These are phyloP conservation scores for Beauveria caledonica DNA, from an alignment of 2,329 filamentous ascomycete genomes.

Conservation along the genomic window DNA sequence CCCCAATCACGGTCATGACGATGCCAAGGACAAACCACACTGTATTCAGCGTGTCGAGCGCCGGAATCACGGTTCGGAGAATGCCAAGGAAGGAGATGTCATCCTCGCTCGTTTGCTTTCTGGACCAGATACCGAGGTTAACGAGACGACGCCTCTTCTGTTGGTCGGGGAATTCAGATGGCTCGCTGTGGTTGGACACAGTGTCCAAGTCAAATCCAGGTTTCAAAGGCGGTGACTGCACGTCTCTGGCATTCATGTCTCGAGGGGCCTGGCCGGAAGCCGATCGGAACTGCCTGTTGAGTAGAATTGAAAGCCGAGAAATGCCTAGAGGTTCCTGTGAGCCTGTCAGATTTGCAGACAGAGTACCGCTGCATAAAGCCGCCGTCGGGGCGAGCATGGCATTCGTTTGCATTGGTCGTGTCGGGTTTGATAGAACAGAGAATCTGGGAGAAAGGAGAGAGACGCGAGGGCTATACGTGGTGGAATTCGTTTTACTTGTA, in stretches of 20 bases:
- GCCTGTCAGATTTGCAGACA: not conserved
- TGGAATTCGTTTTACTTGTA: not conserved
- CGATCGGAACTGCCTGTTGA: not conserved
- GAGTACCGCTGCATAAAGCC: not conserved
- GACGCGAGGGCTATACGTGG: not conserved
- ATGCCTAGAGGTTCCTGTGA: not conserved
- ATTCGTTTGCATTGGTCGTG: not conserved
- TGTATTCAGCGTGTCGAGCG: conserved; percentile 45
- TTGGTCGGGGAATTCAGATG: not conserved
- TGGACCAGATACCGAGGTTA: not conserved
- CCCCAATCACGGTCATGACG: conserved; percentile 49
- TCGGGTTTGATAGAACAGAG: not conserved
- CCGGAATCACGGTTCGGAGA: conserved; percentile 43
- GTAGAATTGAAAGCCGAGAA: not conserved
- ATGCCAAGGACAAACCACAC: conserved; percentile 52
- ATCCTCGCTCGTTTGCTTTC: not conserved
- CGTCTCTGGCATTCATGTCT: not conserved
- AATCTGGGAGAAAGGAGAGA: not conserved
- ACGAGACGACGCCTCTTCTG: not conserved
- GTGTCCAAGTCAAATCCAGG: not conserved
- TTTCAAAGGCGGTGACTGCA: not conserved
- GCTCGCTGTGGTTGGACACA: not conserved
- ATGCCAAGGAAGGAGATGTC: not conserved
- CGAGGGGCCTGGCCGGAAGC: not conserved
- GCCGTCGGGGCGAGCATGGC: not conserved